phyloP scores from a whole-genome alignment of 768 basidiomycete genomes.

The Mycena galericulata region DNA sequence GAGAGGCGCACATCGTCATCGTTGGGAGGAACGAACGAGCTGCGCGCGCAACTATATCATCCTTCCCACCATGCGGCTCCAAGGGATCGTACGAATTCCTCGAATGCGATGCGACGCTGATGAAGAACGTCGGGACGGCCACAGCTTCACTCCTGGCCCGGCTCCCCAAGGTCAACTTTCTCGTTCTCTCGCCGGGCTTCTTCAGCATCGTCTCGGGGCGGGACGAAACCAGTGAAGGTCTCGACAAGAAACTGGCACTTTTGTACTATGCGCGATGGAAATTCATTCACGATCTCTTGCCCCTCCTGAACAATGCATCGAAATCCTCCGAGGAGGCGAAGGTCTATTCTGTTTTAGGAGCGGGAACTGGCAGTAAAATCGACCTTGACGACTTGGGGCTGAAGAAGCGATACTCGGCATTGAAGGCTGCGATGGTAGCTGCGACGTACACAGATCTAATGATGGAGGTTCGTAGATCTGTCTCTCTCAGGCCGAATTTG shows the following conservation, averaged over 20 bases:
- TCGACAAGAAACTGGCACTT: conserved; percentile 51
- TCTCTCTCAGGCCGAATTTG: neutral
- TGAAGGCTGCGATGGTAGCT: conserved; percentile 37
- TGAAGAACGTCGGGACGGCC: conserved; percentile 47
- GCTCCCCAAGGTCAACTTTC: conserved; percentile 50
- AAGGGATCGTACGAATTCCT: conserved; percentile 49
- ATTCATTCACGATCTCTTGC: conserved; percentile 51
- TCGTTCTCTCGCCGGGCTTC: conserved; percentile 51
- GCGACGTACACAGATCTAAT: conserved; percentile 51
- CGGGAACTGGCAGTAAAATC: conserved; percentile 44
- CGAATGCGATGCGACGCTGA: conserved; percentile 49
- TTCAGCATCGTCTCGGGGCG: conserved; percentile 44
- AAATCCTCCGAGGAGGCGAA: conserved; percentile 52
- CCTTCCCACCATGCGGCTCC: conserved; percentile 40
- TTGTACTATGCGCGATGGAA: conserved; percentile 56
- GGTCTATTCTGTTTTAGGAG: conserved; percentile 49
- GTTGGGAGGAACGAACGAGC: conserved; percentile 51
- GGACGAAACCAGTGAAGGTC: conserved; percentile 52
- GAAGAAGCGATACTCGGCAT: conserved; percentile 46
- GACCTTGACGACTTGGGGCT: conserved; percentile 51
- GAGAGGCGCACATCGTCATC: conserved; percentile 54
- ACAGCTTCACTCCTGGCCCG: conserved; percentile 41
- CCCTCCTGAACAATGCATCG: conserved; percentile 47
- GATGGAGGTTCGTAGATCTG: conserved; percentile 43
- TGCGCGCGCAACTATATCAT: conserved; percentile 47